Conservation (phyloP, 2,329 filamentous ascomycete species). For the Stachybotrys elegans region DNA sequence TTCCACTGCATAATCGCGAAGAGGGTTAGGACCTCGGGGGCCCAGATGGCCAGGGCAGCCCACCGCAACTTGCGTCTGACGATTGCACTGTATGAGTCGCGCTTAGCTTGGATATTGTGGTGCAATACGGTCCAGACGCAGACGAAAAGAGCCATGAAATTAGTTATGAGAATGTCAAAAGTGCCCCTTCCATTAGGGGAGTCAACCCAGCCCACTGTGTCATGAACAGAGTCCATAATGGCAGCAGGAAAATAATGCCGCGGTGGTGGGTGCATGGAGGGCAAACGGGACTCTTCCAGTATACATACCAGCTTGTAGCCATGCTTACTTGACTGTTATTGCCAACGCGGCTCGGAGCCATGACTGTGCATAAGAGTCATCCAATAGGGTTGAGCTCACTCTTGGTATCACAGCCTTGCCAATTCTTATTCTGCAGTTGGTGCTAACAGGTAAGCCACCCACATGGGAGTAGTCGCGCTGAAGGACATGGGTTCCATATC, state of each 20-base stretch:
- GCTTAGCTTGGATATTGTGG: neutral
- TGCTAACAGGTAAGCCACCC: neutral
- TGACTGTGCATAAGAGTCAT: neutral
- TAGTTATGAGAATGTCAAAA: neutral
- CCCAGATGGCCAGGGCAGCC: neutral
- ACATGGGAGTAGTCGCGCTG: neutral
- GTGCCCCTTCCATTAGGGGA: neutral
- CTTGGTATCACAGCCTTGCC: neutral
- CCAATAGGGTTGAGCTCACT: neutral
- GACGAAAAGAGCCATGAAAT: neutral
- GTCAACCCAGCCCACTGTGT: neutral
- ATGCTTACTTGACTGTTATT: neutral
- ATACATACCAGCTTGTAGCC: neutral
- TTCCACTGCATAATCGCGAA: neutral
- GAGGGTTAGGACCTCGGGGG: neutral
- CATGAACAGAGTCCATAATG: neutral
- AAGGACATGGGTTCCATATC: neutral
- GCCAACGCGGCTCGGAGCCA: neutral
- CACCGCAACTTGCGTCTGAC: neutral
- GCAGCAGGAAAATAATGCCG: neutral
- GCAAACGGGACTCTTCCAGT: neutral
- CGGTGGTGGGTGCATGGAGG: neutral
- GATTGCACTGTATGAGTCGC: neutral
- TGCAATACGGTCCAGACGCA: neutral
- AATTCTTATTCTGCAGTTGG: neutral